Percentiles rank a stretch among this genome's conserved stretches.
Conservation (phyloP, 257 asterid species). For the Catharanthus roseus region DNA sequence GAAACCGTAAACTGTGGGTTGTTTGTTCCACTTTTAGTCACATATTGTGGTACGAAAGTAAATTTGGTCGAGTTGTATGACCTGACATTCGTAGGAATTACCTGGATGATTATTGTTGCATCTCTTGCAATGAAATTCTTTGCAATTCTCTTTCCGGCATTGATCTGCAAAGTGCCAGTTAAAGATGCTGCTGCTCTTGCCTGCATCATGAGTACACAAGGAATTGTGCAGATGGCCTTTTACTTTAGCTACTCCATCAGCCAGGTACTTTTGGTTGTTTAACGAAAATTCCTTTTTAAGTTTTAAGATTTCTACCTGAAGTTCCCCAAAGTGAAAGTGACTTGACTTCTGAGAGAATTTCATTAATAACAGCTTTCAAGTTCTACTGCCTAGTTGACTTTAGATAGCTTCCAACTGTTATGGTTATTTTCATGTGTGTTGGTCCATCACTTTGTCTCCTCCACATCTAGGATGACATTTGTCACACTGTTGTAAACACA, state of each 20-base stretch:
- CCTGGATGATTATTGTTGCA: conserved; percentile 27
- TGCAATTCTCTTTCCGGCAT: conserved; percentile 43
- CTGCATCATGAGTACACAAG: conserved; percentile 65
- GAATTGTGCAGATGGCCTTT: conserved; percentile 73
- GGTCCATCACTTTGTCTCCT: not conserved
- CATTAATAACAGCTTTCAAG: not conserved
- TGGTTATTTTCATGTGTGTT: not conserved
- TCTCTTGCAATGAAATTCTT: conserved; percentile 36
- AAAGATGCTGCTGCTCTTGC: conserved; percentile 75
- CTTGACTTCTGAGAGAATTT: not conserved
- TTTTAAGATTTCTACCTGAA: not conserved
- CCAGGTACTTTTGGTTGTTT: conserved; percentile 18
- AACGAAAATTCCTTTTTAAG: not conserved
- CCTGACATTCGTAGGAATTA: conserved; percentile 26
- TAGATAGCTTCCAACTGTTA: not conserved
- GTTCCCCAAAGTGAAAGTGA: not conserved
- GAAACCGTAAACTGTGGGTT: conserved; percentile 62
- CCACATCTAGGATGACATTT: not conserved
- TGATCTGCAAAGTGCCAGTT: conserved; percentile 56
- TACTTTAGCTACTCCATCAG: conserved; percentile 30
- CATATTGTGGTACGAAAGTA: conserved; percentile 68
- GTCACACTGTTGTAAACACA: too few species aligned
- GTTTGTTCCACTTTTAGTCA: conserved; percentile 67
- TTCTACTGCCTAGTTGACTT: not conserved
- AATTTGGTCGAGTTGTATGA: conserved; percentile 50